These are phyloP conservation scores for Colletotrichum sp. DNA, from an alignment of 2,329 filamentous ascomycete species.

Conservation along the genomic window DNA sequence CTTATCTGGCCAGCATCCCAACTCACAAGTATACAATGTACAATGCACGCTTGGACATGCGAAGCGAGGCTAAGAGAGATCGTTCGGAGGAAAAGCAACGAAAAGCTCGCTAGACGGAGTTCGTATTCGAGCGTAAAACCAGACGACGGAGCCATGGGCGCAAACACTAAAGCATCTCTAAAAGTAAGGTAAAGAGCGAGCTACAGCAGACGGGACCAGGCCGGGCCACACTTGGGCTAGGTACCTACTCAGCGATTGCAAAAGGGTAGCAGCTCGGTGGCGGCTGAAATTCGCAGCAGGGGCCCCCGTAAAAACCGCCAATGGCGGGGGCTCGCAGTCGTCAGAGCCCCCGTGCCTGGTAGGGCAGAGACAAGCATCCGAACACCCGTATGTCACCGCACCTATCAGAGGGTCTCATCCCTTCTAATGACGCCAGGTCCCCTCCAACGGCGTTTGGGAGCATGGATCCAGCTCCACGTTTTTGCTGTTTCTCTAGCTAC, in stretches of 20 bases:
- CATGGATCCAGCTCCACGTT: slow-evolving; percentile 10
- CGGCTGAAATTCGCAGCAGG: not conserved
- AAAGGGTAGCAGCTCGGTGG: not conserved
- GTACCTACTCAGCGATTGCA: not conserved
- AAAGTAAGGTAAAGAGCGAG: not conserved
- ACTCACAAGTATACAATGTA: not conserved
- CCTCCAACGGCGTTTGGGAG: slow-evolving; percentile 12
- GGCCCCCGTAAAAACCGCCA: slow-evolving; percentile 4
- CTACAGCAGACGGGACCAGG: not conserved
- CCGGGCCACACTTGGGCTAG: not conserved
- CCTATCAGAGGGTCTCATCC: slow-evolving; percentile 14
- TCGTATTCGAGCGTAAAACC: not conserved
- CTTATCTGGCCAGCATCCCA: not conserved
- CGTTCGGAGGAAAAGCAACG: slow-evolving; percentile 13
- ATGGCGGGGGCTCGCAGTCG: slow-evolving; percentile 2
- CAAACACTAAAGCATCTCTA: not conserved
- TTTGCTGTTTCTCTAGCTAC: not conserved
- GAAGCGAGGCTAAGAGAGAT: not conserved
- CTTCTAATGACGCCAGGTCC: slow-evolving; percentile 17
- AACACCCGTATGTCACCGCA: slow-evolving; percentile 11
- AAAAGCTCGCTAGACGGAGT: not conserved
- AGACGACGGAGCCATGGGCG: not conserved
- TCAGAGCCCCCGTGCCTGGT: slow-evolving; percentile 19
- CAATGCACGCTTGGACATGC: slow-evolving; percentile 10
- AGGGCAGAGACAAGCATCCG: slow-evolving; percentile 22